Evolutionary conservation across 768 basidiomycete species (phyloP), one percentile per base, ranked within the genome.

Genomic region (Termitomyces titanicus): DNA sequence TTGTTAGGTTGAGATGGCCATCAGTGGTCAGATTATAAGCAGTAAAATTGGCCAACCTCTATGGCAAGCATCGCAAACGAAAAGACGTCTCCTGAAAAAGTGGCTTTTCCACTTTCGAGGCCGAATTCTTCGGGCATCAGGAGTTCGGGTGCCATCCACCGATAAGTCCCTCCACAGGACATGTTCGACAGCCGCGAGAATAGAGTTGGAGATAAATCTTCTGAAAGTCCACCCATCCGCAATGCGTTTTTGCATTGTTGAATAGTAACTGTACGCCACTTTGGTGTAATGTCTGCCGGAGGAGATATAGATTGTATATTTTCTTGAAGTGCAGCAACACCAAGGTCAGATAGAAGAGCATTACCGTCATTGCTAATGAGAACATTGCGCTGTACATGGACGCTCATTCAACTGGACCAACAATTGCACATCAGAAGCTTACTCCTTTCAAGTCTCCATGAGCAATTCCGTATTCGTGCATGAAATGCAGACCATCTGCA

Each of bases 361-460:
- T 49, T 56, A 11, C 25, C 57, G 3, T 56, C 11, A n/a, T 59
- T 44, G 17, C 58, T 54, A 9, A 62, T 54, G 22, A 62, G 61
- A 10, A 62, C 24, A 25, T 62, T 62, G 5, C 33, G 55, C 61
- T 59, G 29, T 12, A 12, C 18, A 13, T 20, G 29, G 22, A 22
- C 15, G 20, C 24, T n/a, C 35, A n/a, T 17, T 31, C 12, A 20
- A 31, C 5, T 48, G 15, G 10, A 22, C 3, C 12, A 18, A 29
- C 5, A 40, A 20, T 29, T 3, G 5, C 4, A 24, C 4, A 27
- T 17, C 29, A 18, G n/a, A 38, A n/a, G 38, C 57, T 25, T 50
- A 63, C 75, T 29, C 68, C 69, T 57, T 77, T 78, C 25, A 78
- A 29, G 59, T 78, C 76, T 7, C 76, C 72, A 24, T 78, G 76